Percentiles rank a stretch among this genome's conserved stretches.
phyloP scores from a whole-genome alignment of 2,329 filamentous ascomycete species.

The Blastomyces parvus region DNA sequence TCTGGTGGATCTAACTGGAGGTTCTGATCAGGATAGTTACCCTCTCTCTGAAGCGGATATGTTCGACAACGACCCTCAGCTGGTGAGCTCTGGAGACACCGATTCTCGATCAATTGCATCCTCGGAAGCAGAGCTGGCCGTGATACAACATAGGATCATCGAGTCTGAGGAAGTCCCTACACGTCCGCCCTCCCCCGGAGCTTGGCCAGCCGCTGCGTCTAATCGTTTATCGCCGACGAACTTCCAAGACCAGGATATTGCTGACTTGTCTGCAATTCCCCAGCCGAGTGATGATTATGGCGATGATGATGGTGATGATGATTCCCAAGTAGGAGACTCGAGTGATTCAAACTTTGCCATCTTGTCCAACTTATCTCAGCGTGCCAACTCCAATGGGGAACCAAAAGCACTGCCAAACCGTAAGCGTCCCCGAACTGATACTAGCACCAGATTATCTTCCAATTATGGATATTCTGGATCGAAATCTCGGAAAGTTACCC shows the following conservation, averaged over 20 bases:
- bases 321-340: background rate
- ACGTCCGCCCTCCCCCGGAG: background rate
- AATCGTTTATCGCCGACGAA: background rate
- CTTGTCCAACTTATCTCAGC: background rate
- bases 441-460: background rate
- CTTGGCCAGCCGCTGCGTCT: background rate
- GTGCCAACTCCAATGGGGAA: background rate
- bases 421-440: background rate
- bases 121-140: conserved; percentile 1
- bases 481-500: conserved; percentile 8
- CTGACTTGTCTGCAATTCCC: background rate
- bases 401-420: background rate
- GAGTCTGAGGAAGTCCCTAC: background rate
- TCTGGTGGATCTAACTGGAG: background rate
- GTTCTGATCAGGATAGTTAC: background rate
- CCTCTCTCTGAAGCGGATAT: background rate
- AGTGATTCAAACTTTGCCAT: background rate
- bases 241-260: background rate
- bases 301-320: background rate
- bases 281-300: too few relatives aligned
- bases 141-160: background rate
- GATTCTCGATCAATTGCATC: background rate
- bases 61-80: background rate
- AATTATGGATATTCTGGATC: background rate
- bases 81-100: background rate